Conservation (phyloP, 441 rosid genomes). For the Biscutella laevigata region DNA sequence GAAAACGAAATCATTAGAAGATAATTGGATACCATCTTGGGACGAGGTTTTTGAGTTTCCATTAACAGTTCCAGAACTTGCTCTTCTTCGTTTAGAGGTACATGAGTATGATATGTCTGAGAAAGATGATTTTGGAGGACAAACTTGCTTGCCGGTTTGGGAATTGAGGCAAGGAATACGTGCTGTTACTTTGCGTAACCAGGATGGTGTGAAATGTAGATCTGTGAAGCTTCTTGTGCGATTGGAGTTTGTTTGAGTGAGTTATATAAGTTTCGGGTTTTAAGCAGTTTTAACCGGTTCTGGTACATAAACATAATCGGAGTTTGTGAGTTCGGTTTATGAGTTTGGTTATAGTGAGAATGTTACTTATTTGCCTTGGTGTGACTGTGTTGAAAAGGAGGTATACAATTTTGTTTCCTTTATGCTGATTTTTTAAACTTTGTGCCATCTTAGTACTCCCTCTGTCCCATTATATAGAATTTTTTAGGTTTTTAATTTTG, state of each 20-base stretch:
- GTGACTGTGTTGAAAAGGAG: too few species aligned
- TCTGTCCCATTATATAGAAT: too few species aligned
- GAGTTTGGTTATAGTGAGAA: neutral
- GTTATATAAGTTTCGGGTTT: neutral
- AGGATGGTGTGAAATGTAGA: slow-evolving; percentile 44
- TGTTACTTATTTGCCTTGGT: neutral
- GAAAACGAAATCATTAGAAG: slow-evolving; percentile 54
- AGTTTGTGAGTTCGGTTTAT: slow-evolving; percentile 12
- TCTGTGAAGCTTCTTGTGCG: slow-evolving; percentile 60
- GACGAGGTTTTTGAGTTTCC: slow-evolving; percentile 67
- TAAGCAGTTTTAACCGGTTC: neutral
- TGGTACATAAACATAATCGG: neutral
- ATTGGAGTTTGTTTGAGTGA: slow-evolving; percentile 40
- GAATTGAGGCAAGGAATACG: slow-evolving; percentile 64
- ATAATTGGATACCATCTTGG: slow-evolving; percentile 68
- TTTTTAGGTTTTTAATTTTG: too few species aligned
- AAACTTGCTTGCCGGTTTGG: slow-evolving; percentile 57
- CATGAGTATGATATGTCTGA: slow-evolving; percentile 67
- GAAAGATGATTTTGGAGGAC: slow-evolving; percentile 80
- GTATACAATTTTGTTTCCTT: too few species aligned
- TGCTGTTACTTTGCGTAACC: slow-evolving; percentile 37
- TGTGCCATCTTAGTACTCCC: too few species aligned
- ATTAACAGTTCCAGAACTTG: slow-evolving; percentile 66
- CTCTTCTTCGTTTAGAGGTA: slow-evolving; percentile 60
- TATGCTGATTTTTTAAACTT: too few species aligned